phyloP scores from a whole-genome alignment of 106 monocot genomes.

The Narthecium ossifragum region DNA sequence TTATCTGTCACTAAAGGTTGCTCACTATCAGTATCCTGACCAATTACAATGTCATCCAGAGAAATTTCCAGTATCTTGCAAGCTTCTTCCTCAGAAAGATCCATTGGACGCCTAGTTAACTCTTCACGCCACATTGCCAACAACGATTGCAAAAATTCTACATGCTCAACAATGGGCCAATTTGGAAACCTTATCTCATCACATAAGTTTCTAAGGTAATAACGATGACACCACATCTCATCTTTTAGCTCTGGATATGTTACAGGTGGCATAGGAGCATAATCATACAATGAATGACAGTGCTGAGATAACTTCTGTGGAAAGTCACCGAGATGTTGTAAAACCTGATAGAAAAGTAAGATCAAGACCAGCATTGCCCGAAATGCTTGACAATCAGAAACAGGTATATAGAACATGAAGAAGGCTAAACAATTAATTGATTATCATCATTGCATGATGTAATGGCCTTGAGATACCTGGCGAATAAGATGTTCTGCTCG shows the following conservation, averaged over 20 bases:
- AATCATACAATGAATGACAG: constrained; percentile 94
- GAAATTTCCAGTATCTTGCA: constrained; percentile 89
- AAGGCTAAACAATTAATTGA: no score
- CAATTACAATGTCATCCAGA: constrained; percentile 66
- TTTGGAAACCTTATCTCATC: constrained; percentile 97
- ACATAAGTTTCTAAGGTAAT: constrained; percentile 93
- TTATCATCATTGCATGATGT: no score
- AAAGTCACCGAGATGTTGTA: constrained; percentile 99
- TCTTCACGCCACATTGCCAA: constrained; percentile 99
- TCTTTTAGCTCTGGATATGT: constrained; percentile 95
- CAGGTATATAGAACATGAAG: no score
- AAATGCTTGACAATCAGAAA: no score
- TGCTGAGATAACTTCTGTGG: constrained; percentile 96
- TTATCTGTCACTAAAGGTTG: constrained; percentile 20
- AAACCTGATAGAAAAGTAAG: constrained; percentile 49
- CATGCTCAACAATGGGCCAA: constrained; percentile 99
- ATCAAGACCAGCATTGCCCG: no score
- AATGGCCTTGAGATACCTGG: constrained; percentile 63
- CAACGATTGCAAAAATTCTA: constrained; percentile 94
- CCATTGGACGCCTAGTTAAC: constrained; percentile 86
- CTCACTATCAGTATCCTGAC: constrained; percentile 25
- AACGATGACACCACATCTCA: constrained; percentile 99
- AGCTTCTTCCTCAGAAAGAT: constrained; percentile 98
- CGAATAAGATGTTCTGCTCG: constrained; percentile 89
- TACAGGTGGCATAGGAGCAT: constrained; percentile 99